A percentile compares a stretch with the other conserved stretches of the same genome.
These are phyloP conservation scores for Sporothrix pallida DNA, from an alignment of 2,329 filamentous ascomycete species.

Conservation along the genomic window DNA sequence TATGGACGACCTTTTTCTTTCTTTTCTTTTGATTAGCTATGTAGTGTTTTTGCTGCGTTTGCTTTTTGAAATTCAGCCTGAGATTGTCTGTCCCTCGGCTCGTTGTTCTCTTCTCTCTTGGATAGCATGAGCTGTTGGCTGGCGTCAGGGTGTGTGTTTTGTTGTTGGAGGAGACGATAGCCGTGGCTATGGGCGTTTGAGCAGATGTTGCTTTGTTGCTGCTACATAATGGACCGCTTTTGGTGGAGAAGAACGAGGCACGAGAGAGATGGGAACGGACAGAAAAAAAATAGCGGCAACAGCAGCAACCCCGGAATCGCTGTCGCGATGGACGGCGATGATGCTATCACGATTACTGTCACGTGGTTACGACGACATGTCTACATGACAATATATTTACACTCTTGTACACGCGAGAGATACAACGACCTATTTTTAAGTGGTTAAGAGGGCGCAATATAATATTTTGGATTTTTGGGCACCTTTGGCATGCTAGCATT, in stretches of 20 bases:
- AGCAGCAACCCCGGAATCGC: background rate
- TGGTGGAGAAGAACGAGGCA: background rate
- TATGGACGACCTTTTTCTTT: constrained; percentile 9
- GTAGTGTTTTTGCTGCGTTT: constrained; percentile 18
- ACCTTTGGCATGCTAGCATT: background rate
- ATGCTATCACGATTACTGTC: constrained; percentile 31
- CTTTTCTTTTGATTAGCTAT: constrained; percentile 9
- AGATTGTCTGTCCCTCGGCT: background rate
- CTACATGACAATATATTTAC: constrained; percentile 30
- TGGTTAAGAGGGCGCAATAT: constrained; percentile 15
- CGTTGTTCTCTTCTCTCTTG: background rate
- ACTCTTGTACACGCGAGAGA: constrained; percentile 14
- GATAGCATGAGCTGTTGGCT: constrained; percentile 1
- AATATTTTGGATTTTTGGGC: constrained; percentile 1
- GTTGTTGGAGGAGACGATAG: background rate
- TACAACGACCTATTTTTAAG: constrained; percentile 27
- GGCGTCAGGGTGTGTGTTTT: background rate
- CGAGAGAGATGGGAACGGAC: background rate
- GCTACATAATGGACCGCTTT: constrained; percentile 1
- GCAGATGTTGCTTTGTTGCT: background rate
- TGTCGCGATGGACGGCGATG: background rate
- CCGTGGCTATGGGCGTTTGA: too few relatives aligned
- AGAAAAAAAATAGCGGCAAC: background rate
- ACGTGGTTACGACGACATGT: constrained; percentile 36
- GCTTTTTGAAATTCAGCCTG: constrained; percentile 17